phyloP scores from a whole-genome alignment of 2,329 filamentous ascomycete species.

The Botrytis fabae region DNA sequence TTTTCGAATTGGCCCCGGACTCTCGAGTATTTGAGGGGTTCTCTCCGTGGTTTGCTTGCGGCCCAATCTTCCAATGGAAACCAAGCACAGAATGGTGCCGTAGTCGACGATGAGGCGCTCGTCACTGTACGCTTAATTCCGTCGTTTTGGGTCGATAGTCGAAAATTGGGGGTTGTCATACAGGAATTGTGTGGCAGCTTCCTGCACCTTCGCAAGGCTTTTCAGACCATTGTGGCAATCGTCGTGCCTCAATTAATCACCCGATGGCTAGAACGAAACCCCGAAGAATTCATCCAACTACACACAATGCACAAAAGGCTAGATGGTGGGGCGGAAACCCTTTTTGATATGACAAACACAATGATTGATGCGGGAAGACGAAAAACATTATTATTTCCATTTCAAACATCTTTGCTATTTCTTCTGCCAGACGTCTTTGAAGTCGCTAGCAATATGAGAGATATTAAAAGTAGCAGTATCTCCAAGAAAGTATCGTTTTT shows the following conservation, averaged over 20 bases:
- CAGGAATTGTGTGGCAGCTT: conserved; percentile 68
- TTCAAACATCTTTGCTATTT: conserved; percentile 63
- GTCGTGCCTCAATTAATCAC: conserved; percentile 63
- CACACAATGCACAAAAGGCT: conserved; percentile 61
- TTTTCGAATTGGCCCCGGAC: conserved; percentile 63
- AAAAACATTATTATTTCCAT: conserved; percentile 57
- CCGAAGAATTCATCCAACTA: conserved; percentile 63
- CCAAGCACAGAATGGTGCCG: conserved; percentile 29
- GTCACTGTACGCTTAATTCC: conserved; percentile 59
- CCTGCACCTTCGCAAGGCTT: conserved; percentile 63
- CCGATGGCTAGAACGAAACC: conserved; percentile 65
- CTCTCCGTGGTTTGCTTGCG: conserved; percentile 38
- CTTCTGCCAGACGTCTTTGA: conserved; percentile 69
- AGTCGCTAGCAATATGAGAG: conserved; percentile 66
- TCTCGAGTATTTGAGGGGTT: conserved; percentile 58
- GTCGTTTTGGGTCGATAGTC: conserved; percentile 64
- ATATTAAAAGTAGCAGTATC: conserved; percentile 61
- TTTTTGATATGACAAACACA: conserved; percentile 68
- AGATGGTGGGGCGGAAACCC: conserved; percentile 64
- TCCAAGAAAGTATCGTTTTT: conserved; percentile 67
- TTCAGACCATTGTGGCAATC: conserved; percentile 63
- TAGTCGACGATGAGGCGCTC: conserved; percentile 46
- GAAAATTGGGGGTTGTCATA: conserved; percentile 61
- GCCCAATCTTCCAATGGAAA: conserved; percentile 35
- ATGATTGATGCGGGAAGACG: conserved; percentile 58